Evolutionary conservation across 495 filamentous ascomycete genomes (phyloP).

Genomic region (Podospora comata): DNA sequence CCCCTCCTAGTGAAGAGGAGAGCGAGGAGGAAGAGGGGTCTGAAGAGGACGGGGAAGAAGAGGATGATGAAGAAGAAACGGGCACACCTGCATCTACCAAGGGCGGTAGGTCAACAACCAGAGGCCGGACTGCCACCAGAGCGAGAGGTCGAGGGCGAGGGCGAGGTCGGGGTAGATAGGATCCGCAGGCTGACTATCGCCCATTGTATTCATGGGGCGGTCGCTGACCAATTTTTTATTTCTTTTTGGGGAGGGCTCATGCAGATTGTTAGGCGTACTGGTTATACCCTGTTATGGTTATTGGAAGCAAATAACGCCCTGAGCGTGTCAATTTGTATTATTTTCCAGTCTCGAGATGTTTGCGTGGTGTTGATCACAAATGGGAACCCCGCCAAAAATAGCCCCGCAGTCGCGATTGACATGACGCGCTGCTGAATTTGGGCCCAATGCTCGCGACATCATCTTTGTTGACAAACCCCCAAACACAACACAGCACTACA

Average conservation of each 20-base stretch:
- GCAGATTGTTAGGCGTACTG: neutral
- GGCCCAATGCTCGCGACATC: neutral
- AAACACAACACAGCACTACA: constrained; percentile 7
- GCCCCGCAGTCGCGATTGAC: constrained; percentile 17
- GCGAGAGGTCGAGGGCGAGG: constrained; percentile 23
- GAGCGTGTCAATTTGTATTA: neutral
- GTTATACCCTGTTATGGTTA: neutral
- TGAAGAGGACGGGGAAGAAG: constrained; percentile 45
- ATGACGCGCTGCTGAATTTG: constrained; percentile 15
- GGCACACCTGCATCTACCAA: constrained; percentile 25
- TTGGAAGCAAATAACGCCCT: neutral
- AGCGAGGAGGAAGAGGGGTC: constrained; percentile 54
- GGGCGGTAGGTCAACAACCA: constrained; percentile 23
- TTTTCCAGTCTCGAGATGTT: neutral
- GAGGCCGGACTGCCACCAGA: constrained; percentile 22
- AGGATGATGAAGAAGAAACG: constrained; percentile 31
- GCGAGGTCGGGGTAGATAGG: constrained; percentile 34
- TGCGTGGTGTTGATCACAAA: neutral
- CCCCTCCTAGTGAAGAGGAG: constrained; percentile 60
- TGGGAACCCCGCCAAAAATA: constrained; percentile 20
- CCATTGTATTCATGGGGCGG: neutral
- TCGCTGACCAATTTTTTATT: neutral
- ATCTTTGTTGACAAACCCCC: constrained; percentile 19
- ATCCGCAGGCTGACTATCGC: no score
- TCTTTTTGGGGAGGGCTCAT: neutral